A percentile compares a stretch with the other conserved stretches of the same genome.
Conservation (phyloP, 1,284 basidiomycete species). For the Ceraceosorus guamensis region DNA sequence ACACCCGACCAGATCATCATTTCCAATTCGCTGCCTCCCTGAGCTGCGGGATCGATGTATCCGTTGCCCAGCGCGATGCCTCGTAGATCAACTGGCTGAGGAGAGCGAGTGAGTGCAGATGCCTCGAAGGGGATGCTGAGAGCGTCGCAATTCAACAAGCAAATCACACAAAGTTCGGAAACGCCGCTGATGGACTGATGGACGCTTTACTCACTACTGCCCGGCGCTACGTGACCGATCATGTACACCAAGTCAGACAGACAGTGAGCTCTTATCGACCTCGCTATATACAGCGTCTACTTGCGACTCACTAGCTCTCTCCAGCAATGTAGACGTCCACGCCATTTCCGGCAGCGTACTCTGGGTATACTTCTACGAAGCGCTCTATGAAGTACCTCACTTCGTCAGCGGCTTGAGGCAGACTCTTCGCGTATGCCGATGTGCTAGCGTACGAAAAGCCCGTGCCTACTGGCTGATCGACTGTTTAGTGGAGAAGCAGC, state of each 20-base stretch:
- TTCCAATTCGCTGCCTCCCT: slow-evolving; percentile 85
- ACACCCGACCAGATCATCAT: slow-evolving; percentile 74
- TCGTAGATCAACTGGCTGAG: slow-evolving; percentile 56
- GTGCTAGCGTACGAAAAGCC: slow-evolving; percentile 85
- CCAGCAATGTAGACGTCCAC: slow-evolving; percentile 54
- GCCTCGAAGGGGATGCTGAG: slow-evolving; percentile 54
- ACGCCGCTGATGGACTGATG: slow-evolving; percentile 16
- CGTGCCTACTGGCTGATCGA: slow-evolving; percentile 94
- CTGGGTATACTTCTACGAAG: slow-evolving; percentile 85
- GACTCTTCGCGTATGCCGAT: slow-evolving; percentile 67
- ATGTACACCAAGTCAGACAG: neutral
- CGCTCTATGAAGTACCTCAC: slow-evolving; percentile 75
- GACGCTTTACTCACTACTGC: slow-evolving; percentile 10
- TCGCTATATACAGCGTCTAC: neutral
- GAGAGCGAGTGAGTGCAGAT: slow-evolving; percentile 67
- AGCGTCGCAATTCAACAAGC: neutral
- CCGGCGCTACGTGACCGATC: slow-evolving; percentile 9
- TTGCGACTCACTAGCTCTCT: slow-evolving; percentile 11
- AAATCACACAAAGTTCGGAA: slow-evolving; percentile 7
- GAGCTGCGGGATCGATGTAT: slow-evolving; percentile 82
- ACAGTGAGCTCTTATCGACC: neutral
- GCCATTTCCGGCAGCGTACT: slow-evolving; percentile 66
- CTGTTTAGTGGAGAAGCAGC: slow-evolving; percentile 52
- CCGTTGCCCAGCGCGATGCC: slow-evolving; percentile 93
- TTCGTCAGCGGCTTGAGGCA: slow-evolving; percentile 66